These are phyloP conservation scores for Globisporangium emineosum DNA, from an alignment of 352 stramenopile genomes.

Conservation along the genomic window DNA sequence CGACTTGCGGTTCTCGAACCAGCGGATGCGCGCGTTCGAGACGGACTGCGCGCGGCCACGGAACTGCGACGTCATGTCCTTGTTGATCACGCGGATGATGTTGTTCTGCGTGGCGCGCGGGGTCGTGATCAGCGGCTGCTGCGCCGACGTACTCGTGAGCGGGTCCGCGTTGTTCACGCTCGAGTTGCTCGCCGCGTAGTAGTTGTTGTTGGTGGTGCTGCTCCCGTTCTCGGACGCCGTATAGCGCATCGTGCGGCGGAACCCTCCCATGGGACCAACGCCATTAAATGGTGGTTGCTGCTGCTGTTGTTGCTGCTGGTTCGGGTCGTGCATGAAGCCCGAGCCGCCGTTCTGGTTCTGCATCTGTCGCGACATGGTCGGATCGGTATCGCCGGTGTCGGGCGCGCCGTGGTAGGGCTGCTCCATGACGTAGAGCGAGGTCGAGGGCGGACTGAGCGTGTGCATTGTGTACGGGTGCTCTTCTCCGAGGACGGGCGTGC, in stretches of 20 bases:
- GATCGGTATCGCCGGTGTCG: slow-evolving; percentile 23
- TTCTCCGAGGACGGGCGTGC: slow-evolving; percentile 65
- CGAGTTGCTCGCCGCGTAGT: slow-evolving; percentile 32
- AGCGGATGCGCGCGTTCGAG: slow-evolving; percentile 71
- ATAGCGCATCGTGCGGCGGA: slow-evolving; percentile 24
- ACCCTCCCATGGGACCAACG: neutral
- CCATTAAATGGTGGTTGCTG: slow-evolving; percentile 11
- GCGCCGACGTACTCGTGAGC: slow-evolving; percentile 48
- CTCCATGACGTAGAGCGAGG: slow-evolving; percentile 73
- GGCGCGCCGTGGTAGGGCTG: slow-evolving; percentile 26
- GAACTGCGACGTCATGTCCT: slow-evolving; percentile 88
- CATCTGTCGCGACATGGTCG: slow-evolving; percentile 6
- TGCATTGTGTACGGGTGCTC: slow-evolving; percentile 61
- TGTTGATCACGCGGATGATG: slow-evolving; percentile 88
- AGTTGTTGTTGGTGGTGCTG: slow-evolving; percentile 19
- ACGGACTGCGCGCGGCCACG: slow-evolving; percentile 67
- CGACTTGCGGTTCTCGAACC: slow-evolving; percentile 89
- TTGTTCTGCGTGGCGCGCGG: slow-evolving; percentile 60
- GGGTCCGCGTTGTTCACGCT: slow-evolving; percentile 16
- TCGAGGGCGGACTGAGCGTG: slow-evolving; percentile 40
- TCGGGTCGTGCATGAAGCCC: slow-evolving; percentile 27
- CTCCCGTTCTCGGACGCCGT: slow-evolving; percentile 15
- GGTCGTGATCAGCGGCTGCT: slow-evolving; percentile 65
- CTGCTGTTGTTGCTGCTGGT: slow-evolving; percentile 20
- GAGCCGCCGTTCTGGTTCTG: neutral